Conservation (phyloP, 2,329 filamentous ascomycete genomes). For the Calonectria henricotiae region DNA sequence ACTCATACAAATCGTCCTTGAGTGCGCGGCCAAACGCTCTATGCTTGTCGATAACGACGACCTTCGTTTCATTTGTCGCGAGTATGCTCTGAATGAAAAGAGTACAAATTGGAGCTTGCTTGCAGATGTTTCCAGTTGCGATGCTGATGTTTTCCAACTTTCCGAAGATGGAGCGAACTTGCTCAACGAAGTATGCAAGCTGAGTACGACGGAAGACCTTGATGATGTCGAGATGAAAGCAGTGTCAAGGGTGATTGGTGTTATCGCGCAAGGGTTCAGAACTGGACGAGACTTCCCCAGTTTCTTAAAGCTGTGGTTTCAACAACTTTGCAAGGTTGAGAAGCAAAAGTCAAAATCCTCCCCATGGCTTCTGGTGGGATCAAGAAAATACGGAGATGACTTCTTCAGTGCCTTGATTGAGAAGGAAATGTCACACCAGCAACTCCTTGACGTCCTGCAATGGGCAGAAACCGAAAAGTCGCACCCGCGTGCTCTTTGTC, state of each 20-base stretch:
- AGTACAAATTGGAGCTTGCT: constrained; percentile 64
- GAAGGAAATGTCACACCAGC: constrained; percentile 63
- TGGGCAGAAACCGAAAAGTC: constrained; percentile 60
- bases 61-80: constrained; percentile 62
- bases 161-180: constrained; percentile 60
- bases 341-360: constrained; percentile 51
- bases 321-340: constrained; percentile 60
- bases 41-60: constrained; percentile 60
- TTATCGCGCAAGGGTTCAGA: constrained; percentile 64
- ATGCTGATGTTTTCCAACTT: constrained; percentile 66
- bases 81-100: constrained; percentile 59
- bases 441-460: constrained; percentile 63
- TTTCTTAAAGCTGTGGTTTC: constrained; percentile 67
- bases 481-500: constrained; percentile 56
- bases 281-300: constrained; percentile 63
- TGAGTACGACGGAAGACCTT: constrained; percentile 50
- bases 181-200: constrained; percentile 61
- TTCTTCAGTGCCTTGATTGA: constrained; percentile 57
- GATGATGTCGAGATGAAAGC: constrained; percentile 43
- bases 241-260: constrained; percentile 59
- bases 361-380: constrained; percentile 56
- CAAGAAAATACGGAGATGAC: constrained; percentile 40
- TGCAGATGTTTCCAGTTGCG: constrained; percentile 62
- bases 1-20: constrained; percentile 55
- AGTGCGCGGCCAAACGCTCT: constrained; percentile 52